Evolutionary conservation across 2,329 filamentous ascomycete genomes (phyloP).

Genomic region (Coleophoma crateriformis): DNA sequence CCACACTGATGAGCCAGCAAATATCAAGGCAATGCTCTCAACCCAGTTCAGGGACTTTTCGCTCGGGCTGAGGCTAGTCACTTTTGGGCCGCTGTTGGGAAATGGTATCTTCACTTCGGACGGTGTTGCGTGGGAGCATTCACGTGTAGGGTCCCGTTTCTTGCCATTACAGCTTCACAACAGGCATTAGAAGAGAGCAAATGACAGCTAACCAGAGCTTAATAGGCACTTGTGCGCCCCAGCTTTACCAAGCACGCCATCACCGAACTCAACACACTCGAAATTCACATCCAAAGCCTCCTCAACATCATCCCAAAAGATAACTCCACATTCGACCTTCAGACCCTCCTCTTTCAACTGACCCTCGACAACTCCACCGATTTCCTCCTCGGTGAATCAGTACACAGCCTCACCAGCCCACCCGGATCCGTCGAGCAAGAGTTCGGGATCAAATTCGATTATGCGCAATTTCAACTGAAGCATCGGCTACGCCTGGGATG

Average conservation of each 20-base stretch:
- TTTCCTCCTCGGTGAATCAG: slow-evolving; percentile 57
- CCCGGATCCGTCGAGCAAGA: slow-evolving; percentile 2
- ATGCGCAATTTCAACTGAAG: slow-evolving; percentile 18
- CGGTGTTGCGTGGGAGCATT: slow-evolving; percentile 29
- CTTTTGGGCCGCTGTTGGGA: slow-evolving; percentile 40
- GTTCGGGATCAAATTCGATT: slow-evolving; percentile 27
- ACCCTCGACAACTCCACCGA: slow-evolving; percentile 52
- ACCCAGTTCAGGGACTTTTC: slow-evolving; percentile 48
- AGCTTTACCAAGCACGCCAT: slow-evolving; percentile 42
- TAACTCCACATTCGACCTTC: slow-evolving; percentile 40
- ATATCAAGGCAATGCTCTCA: slow-evolving; percentile 49
- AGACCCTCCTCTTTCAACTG: slow-evolving; percentile 48
- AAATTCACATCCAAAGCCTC: slow-evolving; percentile 29
- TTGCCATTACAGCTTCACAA: not conserved
- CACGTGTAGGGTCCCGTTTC: slow-evolving; percentile 16
- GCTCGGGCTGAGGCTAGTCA: slow-evolving; percentile 30
- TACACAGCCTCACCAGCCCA: slow-evolving; percentile 23
- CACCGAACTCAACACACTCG: slow-evolving; percentile 41
- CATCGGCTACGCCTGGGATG: slow-evolving; percentile 11
- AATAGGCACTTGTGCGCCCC: slow-evolving; percentile 39
- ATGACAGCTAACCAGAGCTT: slow-evolving; percentile 8
- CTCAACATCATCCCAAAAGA: slow-evolving; percentile 39
- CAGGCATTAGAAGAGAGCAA: slow-evolving; percentile 2
- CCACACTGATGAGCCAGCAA: slow-evolving; percentile 29
- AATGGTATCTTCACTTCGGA: slow-evolving; percentile 50